phyloP scores from a whole-genome alignment of 2,329 filamentous ascomycete species.

The Diaporthe sp. region DNA sequence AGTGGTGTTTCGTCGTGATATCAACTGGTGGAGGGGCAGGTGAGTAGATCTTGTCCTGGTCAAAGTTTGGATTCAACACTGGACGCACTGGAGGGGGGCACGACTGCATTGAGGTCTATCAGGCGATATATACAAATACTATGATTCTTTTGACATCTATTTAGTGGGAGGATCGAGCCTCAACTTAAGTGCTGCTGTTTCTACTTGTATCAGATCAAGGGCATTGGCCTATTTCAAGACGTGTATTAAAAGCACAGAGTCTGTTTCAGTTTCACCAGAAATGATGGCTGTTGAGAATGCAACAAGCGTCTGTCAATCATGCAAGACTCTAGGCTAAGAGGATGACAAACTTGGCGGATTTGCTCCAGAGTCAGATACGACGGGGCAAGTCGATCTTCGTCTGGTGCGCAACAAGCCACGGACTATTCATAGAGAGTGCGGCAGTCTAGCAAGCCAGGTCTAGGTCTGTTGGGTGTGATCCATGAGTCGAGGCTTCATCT shows the following conservation, averaged over 20 bases:
- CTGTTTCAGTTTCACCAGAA: neutral
- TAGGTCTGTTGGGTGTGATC: neutral
- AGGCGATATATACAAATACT: neutral
- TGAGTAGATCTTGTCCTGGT: neutral
- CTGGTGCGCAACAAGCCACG: neutral
- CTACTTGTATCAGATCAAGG: neutral
- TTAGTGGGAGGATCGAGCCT: neutral
- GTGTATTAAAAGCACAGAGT: neutral
- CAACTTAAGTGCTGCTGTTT: neutral
- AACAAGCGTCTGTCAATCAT: neutral
- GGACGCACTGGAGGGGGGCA: neutral
- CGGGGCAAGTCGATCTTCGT: neutral
- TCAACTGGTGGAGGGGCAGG: neutral
- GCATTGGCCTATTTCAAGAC: neutral
- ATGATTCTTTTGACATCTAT: neutral
- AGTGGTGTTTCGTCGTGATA: no score
- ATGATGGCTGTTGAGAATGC: neutral
- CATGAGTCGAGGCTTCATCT: neutral
- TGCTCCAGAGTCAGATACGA: neutral
- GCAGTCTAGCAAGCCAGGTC: neutral
- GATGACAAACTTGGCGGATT: neutral
- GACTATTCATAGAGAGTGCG: neutral
- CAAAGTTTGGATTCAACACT: neutral
- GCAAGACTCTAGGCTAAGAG: neutral
- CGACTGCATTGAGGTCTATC: neutral